A percentile compares a stretch with the other conserved stretches of the same genome.
phyloP scores from a whole-genome alignment of 495 filamentous ascomycete species.

The Mycothermus thermophilus region DNA sequence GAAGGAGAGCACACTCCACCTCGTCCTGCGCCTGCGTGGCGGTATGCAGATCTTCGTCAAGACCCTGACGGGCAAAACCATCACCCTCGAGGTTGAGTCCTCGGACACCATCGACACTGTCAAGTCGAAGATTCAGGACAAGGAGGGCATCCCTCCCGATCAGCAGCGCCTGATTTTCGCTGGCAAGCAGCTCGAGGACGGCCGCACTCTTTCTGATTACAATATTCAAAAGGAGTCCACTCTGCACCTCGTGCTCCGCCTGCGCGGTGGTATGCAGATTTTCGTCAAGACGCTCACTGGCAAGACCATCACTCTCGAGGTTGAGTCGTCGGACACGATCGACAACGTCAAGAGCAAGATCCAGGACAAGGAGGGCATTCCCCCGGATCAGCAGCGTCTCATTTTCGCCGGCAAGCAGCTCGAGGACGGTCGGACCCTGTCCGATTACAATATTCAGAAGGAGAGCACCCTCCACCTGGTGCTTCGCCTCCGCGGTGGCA shows the following conservation, averaged over 20 bases:
- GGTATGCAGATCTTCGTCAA: conserved; percentile 99
- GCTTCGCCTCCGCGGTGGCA: conserved; percentile 77
- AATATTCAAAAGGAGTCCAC: conserved; percentile 92
- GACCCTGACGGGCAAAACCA: conserved; percentile 88
- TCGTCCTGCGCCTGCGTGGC: conserved; percentile 79
- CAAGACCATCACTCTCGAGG: conserved; percentile 93
- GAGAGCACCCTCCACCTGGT: conserved; percentile 81
- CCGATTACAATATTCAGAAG: conserved; percentile 92
- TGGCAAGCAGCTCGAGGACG: conserved; percentile 83
- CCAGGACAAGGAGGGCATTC: conserved; percentile 85
- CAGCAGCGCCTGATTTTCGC: conserved; percentile 85
- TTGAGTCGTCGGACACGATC: too few relatives aligned
- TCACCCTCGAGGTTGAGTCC: too few relatives aligned
- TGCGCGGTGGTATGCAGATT: conserved; percentile 94
- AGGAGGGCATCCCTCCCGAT: conserved; percentile 82
- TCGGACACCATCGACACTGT: too few relatives aligned
- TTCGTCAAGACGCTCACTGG: conserved; percentile 94
- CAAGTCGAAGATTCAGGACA: too few relatives aligned
- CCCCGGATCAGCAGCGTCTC: conserved; percentile 76
- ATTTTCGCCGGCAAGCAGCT: conserved; percentile 89
- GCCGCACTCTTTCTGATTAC: conserved; percentile 72
- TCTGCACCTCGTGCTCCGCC: conserved; percentile 73
- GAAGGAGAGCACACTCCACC: conserved; percentile 79
- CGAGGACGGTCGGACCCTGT: conserved; percentile 71
- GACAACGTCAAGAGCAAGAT: too few relatives aligned